Evolutionary conservation across 2,329 filamentous ascomycete genomes (phyloP), one percentile per base, ranked within the genome.

Genomic region (Fusarium anthophilum): DNA sequence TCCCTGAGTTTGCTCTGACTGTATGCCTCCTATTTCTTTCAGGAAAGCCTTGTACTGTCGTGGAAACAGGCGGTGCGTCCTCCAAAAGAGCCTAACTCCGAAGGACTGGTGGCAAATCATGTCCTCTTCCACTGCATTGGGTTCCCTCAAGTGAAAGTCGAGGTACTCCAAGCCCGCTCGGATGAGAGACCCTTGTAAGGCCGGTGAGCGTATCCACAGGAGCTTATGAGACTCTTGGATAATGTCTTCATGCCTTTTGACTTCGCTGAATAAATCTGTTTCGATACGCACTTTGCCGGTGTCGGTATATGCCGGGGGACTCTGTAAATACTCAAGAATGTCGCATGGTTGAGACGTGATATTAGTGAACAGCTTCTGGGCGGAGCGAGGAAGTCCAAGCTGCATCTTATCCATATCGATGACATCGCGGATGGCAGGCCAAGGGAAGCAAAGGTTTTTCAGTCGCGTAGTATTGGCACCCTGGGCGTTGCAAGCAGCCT

Each of bases 401-500:
- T 69, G 37, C 71, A 73, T 57, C 17, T 41, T 57, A 0, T 73
- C 47, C 65, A 73, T 55, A 30, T 70, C 56, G 17, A 73, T 56
- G 11, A 66, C 47, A 45, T 73, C 70, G 20, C 70, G 70, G 12
- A 73, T 73, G 2, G 70, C 65, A 17, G 48, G 65, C 70, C 70
- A 73, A 8, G 70, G 70, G 10, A 73, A 73, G 45, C 70, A 73
- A 15, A 73, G n/a, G 15, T 58, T 72, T 28, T 73, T 59, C 10
- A 69, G 39, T 1, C 65, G 26, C 32, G 44, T 7, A 2, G 56
- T 24, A 13, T 48, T 50, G 8, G 45, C 18, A 5, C 47, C 50
- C 8, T 73, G 66, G 3, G 57, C 38, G 20, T 59, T 30, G 5
- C 70, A 73, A 7, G 70, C 60, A 39, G 59, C 35, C 24, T 39